Conservation (phyloP, 2,329 filamentous ascomycete species). For the Pestalotiopsis sp. region DNA sequence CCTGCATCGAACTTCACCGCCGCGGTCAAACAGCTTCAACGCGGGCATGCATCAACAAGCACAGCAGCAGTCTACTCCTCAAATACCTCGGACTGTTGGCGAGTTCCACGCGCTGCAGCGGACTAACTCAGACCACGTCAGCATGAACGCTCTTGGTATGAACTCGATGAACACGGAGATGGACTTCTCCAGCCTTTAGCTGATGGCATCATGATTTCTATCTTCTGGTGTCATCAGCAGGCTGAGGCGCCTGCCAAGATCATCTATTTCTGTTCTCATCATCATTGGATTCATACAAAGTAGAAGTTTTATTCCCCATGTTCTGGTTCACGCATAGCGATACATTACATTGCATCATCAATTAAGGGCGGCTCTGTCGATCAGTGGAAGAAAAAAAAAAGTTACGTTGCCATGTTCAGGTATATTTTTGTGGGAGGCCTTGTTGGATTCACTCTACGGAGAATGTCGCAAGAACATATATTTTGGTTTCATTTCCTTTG, state of each 20-base stretch:
- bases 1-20: slow-evolving; percentile 35
- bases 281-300: not conserved
- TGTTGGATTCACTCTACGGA: not conserved
- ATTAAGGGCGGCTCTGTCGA: not conserved
- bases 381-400: not conserved
- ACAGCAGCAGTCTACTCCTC: slow-evolving; percentile 29
- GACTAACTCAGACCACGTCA: slow-evolving; percentile 40
- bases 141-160: slow-evolving; percentile 36
- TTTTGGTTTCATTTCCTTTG: not conserved
- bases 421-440: not conserved
- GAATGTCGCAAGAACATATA: not conserved
- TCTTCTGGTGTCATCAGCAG: not conserved
- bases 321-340: slow-evolving; percentile 7
- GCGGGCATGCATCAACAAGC: slow-evolving; percentile 28
- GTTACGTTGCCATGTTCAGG: not conserved
- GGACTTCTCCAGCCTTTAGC: slow-evolving; percentile 39
- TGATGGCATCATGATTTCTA: not conserved
- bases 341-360: not conserved
- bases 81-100: slow-evolving; percentile 43
- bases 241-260: not conserved
- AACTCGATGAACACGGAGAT: slow-evolving; percentile 38
- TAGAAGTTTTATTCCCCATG: not conserved
- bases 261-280: not conserved
- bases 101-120: slow-evolving; percentile 54
- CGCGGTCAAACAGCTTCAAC: slow-evolving; percentile 41